Evolutionary conservation across 2,329 filamentous ascomycete genomes (phyloP).

Genomic region (Colletotrichum gigasporum): DNA sequence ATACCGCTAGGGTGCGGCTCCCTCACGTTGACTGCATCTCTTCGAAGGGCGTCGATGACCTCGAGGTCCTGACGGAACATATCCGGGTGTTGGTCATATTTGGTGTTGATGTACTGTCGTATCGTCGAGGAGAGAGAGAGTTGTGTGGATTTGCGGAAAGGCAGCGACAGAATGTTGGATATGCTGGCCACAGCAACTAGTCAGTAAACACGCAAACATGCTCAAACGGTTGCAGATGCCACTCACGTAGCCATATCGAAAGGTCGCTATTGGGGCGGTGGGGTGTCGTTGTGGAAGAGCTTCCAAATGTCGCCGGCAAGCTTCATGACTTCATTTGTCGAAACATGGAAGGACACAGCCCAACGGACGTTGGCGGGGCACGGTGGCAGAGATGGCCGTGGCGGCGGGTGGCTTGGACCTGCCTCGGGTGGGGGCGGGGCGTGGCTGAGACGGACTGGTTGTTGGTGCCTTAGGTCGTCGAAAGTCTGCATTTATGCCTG

Average conservation of each 20-base stretch:
- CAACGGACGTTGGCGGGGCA: constrained; percentile 33
- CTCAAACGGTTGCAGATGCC: not conserved
- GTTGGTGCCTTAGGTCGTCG: not conserved
- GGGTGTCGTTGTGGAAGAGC: not conserved
- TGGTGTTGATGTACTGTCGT: constrained; percentile 93
- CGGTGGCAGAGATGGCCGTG: not conserved
- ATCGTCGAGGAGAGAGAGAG: constrained; percentile 84
- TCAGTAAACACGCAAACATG: not conserved
- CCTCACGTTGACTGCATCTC: constrained; percentile 86
- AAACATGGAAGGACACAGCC: constrained; percentile 15
- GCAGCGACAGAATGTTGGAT: constrained; percentile 77
- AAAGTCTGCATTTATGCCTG: not conserved
- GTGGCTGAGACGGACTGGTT: constrained; percentile 7
- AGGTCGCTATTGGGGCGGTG: not conserved
- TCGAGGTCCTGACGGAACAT: constrained; percentile 92
- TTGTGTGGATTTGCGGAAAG: constrained; percentile 86
- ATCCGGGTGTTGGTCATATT: constrained; percentile 98
- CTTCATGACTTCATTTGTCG: constrained; percentile 31
- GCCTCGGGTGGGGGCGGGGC: constrained; percentile 14
- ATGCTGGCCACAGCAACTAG: constrained; percentile 34
- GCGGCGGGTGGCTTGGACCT: constrained; percentile 6
- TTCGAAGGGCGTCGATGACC: constrained; percentile 83
- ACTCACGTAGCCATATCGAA: constrained; percentile 40
- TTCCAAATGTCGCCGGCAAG: constrained; percentile 14
- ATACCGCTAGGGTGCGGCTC: constrained; percentile 90